Percentiles rank a stretch among this genome's conserved stretches.
These are phyloP conservation scores for Plasmodium ovale DNA, from an alignment of 169 alveolate species.

Conservation along the genomic window DNA sequence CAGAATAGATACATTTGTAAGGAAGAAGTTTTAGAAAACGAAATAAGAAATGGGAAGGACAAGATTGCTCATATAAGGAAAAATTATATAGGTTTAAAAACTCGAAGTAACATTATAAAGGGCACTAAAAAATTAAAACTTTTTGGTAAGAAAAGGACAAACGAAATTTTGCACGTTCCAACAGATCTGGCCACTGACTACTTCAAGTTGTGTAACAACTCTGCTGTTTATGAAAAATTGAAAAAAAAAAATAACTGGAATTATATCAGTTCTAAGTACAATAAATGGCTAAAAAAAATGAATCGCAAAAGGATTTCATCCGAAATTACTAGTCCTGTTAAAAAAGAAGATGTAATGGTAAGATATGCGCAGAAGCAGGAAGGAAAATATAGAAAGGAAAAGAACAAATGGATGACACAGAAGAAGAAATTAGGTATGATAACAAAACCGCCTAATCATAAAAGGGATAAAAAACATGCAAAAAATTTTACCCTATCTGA, in stretches of 20 bases:
- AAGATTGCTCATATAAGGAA: not conserved
- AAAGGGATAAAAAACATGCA: constrained; percentile 14
- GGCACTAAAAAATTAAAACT: constrained; percentile 72
- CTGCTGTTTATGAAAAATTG: constrained; percentile 43
- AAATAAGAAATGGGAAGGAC: not conserved
- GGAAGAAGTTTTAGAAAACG: not conserved
- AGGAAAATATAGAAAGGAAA: constrained; percentile 67
- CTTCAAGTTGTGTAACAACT: constrained; percentile 40
- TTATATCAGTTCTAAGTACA: constrained; percentile 61
- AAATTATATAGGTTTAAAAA: constrained; percentile 69
- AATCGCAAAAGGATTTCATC: constrained; percentile 28
- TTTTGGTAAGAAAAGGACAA: constrained; percentile 55
- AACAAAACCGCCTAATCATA: constrained; percentile 74
- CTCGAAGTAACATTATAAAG: constrained; percentile 47
- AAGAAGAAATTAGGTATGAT: constrained; percentile 71
- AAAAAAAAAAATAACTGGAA: constrained; percentile 66
- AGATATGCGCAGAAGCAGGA: constrained; percentile 66
- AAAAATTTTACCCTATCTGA: constrained; percentile 71
- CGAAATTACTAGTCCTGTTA: constrained; percentile 52
- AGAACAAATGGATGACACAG: constrained; percentile 36
- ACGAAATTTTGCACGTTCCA: constrained; percentile 45
- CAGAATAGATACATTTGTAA: too few species aligned
- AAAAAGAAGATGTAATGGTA: constrained; percentile 60
- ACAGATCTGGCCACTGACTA: constrained; percentile 69
- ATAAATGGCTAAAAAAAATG: constrained; percentile 66